A percentile compares a stretch with the other conserved stretches of the same genome.
Conservation (phyloP, 1,284 basidiomycete species). For the Hypsizygus ulmarius region DNA sequence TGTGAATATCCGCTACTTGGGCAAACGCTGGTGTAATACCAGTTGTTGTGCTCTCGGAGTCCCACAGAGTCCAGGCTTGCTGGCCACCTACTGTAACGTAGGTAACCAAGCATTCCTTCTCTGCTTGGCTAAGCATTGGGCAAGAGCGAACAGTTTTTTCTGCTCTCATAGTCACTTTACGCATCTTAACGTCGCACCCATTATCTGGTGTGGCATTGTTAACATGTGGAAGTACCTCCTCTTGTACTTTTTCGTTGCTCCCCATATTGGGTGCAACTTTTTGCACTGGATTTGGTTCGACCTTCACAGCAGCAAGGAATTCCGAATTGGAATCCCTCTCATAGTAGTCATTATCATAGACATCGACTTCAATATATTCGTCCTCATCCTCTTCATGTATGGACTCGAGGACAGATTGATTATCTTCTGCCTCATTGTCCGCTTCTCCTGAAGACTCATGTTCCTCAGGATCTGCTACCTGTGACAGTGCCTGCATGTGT, state of each 20-base stretch:
- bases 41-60: constrained; percentile 22
- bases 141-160: too few relatives aligned
- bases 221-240: too few relatives aligned
- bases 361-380: neutral
- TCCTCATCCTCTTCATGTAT: neutral
- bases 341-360: constrained; percentile 1
- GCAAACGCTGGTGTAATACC: constrained; percentile 17
- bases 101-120: constrained; percentile 11
- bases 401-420: neutral
- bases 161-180: too few relatives aligned
- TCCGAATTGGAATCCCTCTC: neutral
- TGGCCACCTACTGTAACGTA: constrained; percentile 12
- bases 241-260: too few relatives aligned
- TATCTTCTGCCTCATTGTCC: neutral
- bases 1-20: neutral
- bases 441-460: neutral
- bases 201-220: too few relatives aligned
- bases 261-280: too few relatives aligned
- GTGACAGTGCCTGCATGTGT: too few relatives aligned
- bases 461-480: too few relatives aligned
- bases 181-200: too few relatives aligned
- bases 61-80: constrained; percentile 20
- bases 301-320: neutral
- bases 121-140: neutral
- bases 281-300: too few relatives aligned